These are phyloP conservation scores for Pichia rugopelliculosa DNA, from an alignment of 805 yeast genomes.

Conservation along the genomic window DNA sequence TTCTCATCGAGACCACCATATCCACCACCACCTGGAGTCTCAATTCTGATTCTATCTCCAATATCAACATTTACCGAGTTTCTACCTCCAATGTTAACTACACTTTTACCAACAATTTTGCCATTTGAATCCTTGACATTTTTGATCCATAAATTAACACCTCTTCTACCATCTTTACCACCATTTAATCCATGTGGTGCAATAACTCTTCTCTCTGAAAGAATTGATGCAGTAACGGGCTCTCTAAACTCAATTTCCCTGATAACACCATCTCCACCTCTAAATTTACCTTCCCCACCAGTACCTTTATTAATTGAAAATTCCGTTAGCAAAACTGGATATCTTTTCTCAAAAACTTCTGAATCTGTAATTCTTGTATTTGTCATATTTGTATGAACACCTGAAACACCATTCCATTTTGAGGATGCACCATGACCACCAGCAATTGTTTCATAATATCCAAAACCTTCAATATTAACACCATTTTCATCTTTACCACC, in stretches of 20 bases:
- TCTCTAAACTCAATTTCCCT: slow-evolving; percentile 77
- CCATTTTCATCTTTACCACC: slow-evolving; percentile 52
- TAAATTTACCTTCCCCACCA: slow-evolving; percentile 72
- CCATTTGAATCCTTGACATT: slow-evolving; percentile 25
- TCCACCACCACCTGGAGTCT: slow-evolving; percentile 87
- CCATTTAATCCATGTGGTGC: slow-evolving; percentile 87
- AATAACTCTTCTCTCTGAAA: slow-evolving; percentile 76
- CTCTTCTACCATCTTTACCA: slow-evolving; percentile 62
- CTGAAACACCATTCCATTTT: slow-evolving; percentile 78
- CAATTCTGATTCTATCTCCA: slow-evolving; percentile 61
- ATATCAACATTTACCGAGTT: slow-evolving; percentile 47
- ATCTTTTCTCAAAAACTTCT: slow-evolving; percentile 80
- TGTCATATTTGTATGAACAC: slow-evolving; percentile 93
- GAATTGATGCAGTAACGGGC: slow-evolving; percentile 67
- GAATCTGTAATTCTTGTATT: slow-evolving; percentile 90
- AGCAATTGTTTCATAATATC: slow-evolving; percentile 90
- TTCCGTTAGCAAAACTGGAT: slow-evolving; percentile 72
- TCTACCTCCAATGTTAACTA: slow-evolving; percentile 61
- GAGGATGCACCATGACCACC: slow-evolving; percentile 92
- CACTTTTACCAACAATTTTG: slow-evolving; percentile 28
- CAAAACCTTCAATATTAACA: slow-evolving; percentile 58
- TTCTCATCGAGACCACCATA: slow-evolving; percentile 38
- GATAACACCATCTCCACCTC: slow-evolving; percentile 82
- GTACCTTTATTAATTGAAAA: slow-evolving; percentile 64
- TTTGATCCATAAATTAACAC: slow-evolving; percentile 31